phyloP scores from a whole-genome alignment of 345 rosid genomes.

The Melastoma malabathricum region DNA sequence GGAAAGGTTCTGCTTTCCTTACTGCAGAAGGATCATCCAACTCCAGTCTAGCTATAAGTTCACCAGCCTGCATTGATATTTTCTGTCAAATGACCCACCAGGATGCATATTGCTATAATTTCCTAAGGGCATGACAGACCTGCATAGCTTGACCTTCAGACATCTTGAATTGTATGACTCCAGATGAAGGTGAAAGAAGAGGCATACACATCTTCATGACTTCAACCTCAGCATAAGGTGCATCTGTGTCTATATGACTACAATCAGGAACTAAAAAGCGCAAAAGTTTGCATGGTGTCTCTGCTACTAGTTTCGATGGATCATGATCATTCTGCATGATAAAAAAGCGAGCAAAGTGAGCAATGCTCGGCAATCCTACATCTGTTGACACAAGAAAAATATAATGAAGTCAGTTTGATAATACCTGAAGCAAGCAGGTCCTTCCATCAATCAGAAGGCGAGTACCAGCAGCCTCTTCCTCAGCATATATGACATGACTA shows the following conservation, averaged over 20 bases:
- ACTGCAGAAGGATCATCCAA: slow-evolving; percentile 99
- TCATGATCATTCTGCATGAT: slow-evolving; percentile 78
- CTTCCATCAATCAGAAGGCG: slow-evolving; percentile 99
- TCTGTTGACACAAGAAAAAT: too few relatives aligned
- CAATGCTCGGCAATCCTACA: not conserved
- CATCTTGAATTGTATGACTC: slow-evolving; percentile 66
- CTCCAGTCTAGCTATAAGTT: slow-evolving; percentile 91
- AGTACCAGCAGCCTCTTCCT: slow-evolving; percentile 99
- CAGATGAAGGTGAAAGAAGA: slow-evolving; percentile 98
- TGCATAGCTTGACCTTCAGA: slow-evolving; percentile 99
- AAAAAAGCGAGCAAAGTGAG: slow-evolving; percentile 13
- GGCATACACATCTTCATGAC: slow-evolving; percentile 99
- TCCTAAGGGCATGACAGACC: slow-evolving; percentile 29
- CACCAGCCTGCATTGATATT: slow-evolving; percentile 63
- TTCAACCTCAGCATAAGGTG: slow-evolving; percentile 97
- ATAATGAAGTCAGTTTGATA: slow-evolving; percentile 7
- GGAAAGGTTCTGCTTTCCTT: slow-evolving; percentile 93
- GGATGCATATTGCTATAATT: not conserved
- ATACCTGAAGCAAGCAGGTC: slow-evolving; percentile 92
- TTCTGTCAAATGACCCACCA: slow-evolving; percentile 7
- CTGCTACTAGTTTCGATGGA: slow-evolving; percentile 94
- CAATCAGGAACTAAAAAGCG: slow-evolving; percentile 84
- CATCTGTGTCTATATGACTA: slow-evolving; percentile 84
- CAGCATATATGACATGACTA: slow-evolving; percentile 98
- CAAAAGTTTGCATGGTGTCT: slow-evolving; percentile 97